Conservation (phyloP, 768 basidiomycete genomes). For the Psilocybe cyanescens region DNA sequence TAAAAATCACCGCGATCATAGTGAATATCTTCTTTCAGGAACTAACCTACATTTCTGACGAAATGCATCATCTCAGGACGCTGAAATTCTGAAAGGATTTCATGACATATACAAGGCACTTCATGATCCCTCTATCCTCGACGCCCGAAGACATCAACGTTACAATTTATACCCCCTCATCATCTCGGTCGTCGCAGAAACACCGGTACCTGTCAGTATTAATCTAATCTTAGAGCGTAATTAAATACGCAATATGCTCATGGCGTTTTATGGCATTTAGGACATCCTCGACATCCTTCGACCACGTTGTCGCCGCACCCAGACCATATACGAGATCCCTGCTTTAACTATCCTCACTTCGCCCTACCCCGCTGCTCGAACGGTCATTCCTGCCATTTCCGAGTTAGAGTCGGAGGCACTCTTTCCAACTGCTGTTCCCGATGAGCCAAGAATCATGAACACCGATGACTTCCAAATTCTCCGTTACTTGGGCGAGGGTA, state of each 20-base stretch:
- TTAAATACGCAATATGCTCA: constrained; percentile 8
- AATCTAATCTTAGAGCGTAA: constrained; percentile 1
- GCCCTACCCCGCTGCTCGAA: neutral
- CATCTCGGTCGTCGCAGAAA: constrained; percentile 11
- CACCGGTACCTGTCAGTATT: constrained; percentile 11
- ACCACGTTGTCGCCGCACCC: constrained; percentile 15
- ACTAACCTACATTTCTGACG: neutral
- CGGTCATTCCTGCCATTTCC: neutral
- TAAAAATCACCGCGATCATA: neutral
- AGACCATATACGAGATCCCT: constrained; percentile 11
- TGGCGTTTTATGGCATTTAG: constrained; percentile 11
- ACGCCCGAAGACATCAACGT: constrained; percentile 14
- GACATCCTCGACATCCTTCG: constrained; percentile 1
- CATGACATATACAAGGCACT: constrained; percentile 17
- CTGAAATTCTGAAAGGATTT: constrained; percentile 9
- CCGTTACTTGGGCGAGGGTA: constrained; percentile 31
- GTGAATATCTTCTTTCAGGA: constrained; percentile 6
- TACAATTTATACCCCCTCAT: constrained; percentile 9
- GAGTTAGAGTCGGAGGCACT: neutral
- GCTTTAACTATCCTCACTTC: constrained; percentile 5
- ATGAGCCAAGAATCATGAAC: constrained; percentile 15
- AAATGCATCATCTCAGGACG: constrained; percentile 10
- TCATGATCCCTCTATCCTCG: constrained; percentile 23
- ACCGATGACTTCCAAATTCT: constrained; percentile 22
- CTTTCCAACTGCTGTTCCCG: neutral